Percentiles rank a stretch among this genome's conserved stretches.
Evolutionary conservation across 306 rosid species (phyloP).

Genomic region (Fagus crenata): DNA sequence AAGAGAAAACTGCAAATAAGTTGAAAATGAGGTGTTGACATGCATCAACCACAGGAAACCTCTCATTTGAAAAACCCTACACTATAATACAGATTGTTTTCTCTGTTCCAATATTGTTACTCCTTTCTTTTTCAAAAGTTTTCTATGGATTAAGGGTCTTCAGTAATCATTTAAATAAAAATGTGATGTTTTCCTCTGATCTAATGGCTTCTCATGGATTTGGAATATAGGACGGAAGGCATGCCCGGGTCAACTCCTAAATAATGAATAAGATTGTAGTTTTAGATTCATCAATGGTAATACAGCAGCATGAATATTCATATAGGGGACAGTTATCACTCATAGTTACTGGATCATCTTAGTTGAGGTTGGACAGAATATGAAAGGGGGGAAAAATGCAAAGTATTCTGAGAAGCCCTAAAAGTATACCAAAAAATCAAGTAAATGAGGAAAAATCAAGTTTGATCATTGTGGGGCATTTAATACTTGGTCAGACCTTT

Average conservation of each 20-base stretch:
- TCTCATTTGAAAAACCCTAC: conserved; percentile 22
- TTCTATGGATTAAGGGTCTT: neutral
- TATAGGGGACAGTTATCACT: neutral
- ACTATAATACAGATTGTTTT: neutral
- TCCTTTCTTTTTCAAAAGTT: neutral
- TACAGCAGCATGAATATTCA: neutral
- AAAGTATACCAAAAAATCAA: neutral
- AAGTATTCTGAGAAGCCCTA: neutral
- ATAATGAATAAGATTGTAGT: neutral
- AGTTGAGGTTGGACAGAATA: neutral
- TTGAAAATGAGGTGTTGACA: neutral
- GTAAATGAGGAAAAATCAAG: neutral
- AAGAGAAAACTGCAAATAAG: neutral
- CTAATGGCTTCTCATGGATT: neutral
- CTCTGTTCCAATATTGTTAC: neutral
- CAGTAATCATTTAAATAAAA: neutral
- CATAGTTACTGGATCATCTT: neutral
- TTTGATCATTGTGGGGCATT: neutral
- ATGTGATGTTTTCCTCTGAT: neutral
- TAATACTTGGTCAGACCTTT: neutral
- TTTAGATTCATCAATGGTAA: neutral
- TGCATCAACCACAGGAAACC: neutral
- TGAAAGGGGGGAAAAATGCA: neutral
- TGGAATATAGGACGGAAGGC: neutral
- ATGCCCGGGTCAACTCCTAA: neutral